Evolutionary conservation across 108 stramenopile genomes (phyloP).

Genomic region (Pseudonitzschia pungens): DNA sequence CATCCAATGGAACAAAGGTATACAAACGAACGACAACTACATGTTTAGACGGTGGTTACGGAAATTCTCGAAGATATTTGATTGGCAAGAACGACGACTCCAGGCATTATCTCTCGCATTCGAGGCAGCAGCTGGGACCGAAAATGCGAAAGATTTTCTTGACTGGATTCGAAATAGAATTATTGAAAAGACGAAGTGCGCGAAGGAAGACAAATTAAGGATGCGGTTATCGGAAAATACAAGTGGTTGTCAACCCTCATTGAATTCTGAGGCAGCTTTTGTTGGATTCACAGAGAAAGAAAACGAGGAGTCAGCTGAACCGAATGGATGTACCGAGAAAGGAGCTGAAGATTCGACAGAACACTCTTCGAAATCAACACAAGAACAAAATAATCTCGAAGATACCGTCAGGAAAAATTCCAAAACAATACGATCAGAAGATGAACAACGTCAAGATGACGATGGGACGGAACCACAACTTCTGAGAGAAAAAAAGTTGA

Average conservation of each 20-base stretch:
- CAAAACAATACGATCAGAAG: neutral
- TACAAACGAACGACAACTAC: constrained; percentile 54
- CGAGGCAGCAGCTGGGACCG: constrained; percentile 77
- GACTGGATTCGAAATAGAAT: constrained; percentile 61
- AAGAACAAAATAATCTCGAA: neutral
- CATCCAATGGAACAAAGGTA: constrained; percentile 59
- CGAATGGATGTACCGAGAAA: neutral
- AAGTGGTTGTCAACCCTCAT: neutral
- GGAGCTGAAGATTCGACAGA: neutral
- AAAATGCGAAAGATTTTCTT: constrained; percentile 43
- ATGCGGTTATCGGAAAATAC: neutral
- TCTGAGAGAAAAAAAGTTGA: constrained; percentile 35
- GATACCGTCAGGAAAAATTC: neutral
- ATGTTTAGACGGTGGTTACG: constrained; percentile 86
- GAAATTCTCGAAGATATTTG: constrained; percentile 70
- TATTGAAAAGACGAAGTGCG: constrained; percentile 2
- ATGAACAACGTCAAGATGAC: neutral
- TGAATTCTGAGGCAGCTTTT: neutral
- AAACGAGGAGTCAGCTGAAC: neutral
- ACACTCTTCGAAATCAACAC: neutral
- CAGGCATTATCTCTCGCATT: constrained; percentile 75
- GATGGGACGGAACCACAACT: neutral
- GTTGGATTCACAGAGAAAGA: neutral
- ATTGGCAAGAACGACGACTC: constrained; percentile 82
- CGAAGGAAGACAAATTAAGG: neutral